Base-by-base conservation (phyloP, 768 basidiomycete genomes). In the Termitomyces sp. region DNA sequence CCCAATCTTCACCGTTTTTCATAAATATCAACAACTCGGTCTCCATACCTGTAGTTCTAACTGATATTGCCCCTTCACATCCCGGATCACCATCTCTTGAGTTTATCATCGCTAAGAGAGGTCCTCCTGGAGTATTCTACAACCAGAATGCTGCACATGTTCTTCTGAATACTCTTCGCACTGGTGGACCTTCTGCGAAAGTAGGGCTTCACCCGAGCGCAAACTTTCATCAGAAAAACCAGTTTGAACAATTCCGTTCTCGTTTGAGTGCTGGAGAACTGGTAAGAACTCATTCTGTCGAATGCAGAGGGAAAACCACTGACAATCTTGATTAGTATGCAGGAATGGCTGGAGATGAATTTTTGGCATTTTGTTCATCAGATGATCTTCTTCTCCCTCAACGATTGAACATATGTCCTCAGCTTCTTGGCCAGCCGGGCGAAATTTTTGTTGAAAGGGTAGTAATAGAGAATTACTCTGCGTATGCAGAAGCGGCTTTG, bases 91-190 rank as follows among this genome's bases (percentile, higher is more conserved):
- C 68, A 25, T 73, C 75, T 41, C 69, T 74, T 17, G 76, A 79
- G 37, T 67, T 71, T 19, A 63, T 74, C 32, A 66, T 77, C 37
- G 69, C 66, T 19, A 73, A 71, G 14, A 75, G 66, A 34, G 76
- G 74, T 17, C 76, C 78, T 9, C 78, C 85, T 1, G 88, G 85
- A 19, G 78, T 83, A 61, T 88, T 89, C 62, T 88, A 86, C 63
- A 69, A 68, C 39, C 66, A 70, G 30, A 64, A 76, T 30, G 68
- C 77, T 57, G 82, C 82, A 2, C 64, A 75, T 34, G 66, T 71
- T n/a, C 67, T 88, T 52, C 70, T 85, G n/a, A 71, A 77, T 53
- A 74, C 84, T 6, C 63, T 89, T 30, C 76, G 77, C 43, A 73
- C 78, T 14, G 74, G 73, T 6, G 81, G 82, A 5, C 72, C 79